phyloP scores from a whole-genome alignment of 148 eudicot genomes.

The Drosera capensis region DNA sequence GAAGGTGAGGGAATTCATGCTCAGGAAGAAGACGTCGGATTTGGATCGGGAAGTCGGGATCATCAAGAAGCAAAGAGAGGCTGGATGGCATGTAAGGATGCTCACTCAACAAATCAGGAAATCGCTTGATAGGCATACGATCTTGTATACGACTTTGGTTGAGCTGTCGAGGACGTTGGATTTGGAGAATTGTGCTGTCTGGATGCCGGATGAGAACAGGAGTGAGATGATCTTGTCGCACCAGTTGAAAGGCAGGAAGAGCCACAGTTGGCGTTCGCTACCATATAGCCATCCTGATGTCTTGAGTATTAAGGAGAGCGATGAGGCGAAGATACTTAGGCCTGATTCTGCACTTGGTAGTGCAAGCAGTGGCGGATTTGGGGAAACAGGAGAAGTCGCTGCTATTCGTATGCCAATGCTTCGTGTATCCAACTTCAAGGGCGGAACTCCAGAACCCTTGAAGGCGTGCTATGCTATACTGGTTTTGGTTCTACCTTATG shows the following conservation, averaged over 20 bases:
- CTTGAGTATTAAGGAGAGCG: slow-evolving; percentile 29
- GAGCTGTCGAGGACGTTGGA: slow-evolving; percentile 67
- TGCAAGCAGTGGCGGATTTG: slow-evolving; percentile 39
- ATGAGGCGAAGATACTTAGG: slow-evolving; percentile 37
- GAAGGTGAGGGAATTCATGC: slow-evolving; percentile 76
- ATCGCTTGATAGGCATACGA: slow-evolving; percentile 72
- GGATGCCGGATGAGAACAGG: slow-evolving; percentile 81
- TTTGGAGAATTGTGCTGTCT: slow-evolving; percentile 71
- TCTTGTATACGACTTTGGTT: slow-evolving; percentile 60
- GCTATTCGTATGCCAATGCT: slow-evolving; percentile 85
- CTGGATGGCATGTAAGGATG: slow-evolving; percentile 82
- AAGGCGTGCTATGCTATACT: slow-evolving; percentile 66
- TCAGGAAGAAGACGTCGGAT: slow-evolving; percentile 71
- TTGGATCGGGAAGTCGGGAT: slow-evolving; percentile 71
- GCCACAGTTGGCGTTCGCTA: slow-evolving; percentile 16
- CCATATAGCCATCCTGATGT: slow-evolving; percentile 51
- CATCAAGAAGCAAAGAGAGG: slow-evolving; percentile 57
- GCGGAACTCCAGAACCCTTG: slow-evolving; percentile 65
- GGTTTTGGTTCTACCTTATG: slow-evolving; percentile 53
- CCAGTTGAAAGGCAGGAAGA: slow-evolving; percentile 25
- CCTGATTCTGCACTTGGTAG: slow-evolving; percentile 43
- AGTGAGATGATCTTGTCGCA: slow-evolving; percentile 62
- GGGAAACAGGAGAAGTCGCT: slow-evolving; percentile 47
- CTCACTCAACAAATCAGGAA: slow-evolving; percentile 81
- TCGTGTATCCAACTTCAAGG: slow-evolving; percentile 52